Evolutionary conservation across 306 rosid genomes (phyloP).

Genomic region (Cucurbita maxima): DNA sequence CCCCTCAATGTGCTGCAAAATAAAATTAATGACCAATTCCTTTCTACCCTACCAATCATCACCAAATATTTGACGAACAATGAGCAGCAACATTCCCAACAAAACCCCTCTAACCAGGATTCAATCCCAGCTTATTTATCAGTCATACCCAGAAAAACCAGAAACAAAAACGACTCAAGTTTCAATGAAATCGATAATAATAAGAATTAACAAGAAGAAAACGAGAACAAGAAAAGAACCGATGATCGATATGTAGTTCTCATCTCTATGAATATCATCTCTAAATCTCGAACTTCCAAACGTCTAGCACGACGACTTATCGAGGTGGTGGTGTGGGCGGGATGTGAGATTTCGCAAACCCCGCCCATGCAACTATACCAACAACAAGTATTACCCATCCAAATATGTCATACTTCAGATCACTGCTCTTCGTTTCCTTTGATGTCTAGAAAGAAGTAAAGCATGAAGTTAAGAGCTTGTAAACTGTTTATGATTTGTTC

Average conservation of each 20-base stretch:
- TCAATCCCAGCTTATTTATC: not conserved
- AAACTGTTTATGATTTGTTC: not conserved
- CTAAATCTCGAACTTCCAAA: not conserved
- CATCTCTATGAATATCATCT: constrained; percentile 13
- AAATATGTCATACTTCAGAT: constrained; percentile 38
- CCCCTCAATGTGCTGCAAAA: not conserved
- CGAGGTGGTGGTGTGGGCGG: constrained; percentile 33
- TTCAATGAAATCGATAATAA: not conserved
- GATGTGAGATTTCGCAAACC: constrained; percentile 33
- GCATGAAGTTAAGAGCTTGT: not conserved
- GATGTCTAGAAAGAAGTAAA: constrained; percentile 1
- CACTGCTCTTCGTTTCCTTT: constrained; percentile 41
- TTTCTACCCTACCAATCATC: not conserved
- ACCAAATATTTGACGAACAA: not conserved
- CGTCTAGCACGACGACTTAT: constrained; percentile 6
- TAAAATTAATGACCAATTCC: not conserved
- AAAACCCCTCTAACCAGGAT: not conserved
- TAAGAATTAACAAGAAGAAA: not conserved
- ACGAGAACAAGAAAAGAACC: too few relatives aligned
- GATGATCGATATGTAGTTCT: constrained; percentile 7
- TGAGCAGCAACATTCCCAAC: not conserved
- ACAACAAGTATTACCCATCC: constrained; percentile 56
- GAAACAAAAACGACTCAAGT: not conserved
- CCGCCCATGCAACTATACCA: constrained; percentile 55
- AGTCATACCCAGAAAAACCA: not conserved